These are phyloP conservation scores for Byssothecium circinans DNA, from an alignment of 2,329 filamentous ascomycete species.

Conservation along the genomic window DNA sequence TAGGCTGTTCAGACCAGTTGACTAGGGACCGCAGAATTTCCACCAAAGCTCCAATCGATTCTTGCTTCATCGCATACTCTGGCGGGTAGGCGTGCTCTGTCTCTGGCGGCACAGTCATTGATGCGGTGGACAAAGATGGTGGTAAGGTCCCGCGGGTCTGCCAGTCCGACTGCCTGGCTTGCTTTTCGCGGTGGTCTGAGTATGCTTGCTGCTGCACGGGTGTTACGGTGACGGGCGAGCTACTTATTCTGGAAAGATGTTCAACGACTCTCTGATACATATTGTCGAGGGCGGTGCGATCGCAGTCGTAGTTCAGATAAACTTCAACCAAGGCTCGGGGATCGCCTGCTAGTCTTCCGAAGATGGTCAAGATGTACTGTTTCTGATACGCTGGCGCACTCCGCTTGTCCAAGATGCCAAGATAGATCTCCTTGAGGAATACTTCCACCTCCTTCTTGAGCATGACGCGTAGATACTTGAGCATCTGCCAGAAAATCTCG, in stretches of 20 bases:
- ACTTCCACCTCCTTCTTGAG: constrained; percentile 99
- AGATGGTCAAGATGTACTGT: constrained; percentile 82
- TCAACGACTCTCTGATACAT: constrained; percentile 95
- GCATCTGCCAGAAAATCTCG: constrained; percentile 97
- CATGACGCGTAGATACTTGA: constrained; percentile 88
- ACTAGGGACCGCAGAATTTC: constrained; percentile 87
- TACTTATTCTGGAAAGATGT: constrained; percentile 85
- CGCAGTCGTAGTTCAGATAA: constrained; percentile 98
- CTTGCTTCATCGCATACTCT: constrained; percentile 88
- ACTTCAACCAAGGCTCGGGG: constrained; percentile 88
- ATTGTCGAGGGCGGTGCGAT: constrained; percentile 88
- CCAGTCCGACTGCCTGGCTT: constrained; percentile 71
- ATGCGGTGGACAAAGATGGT: constrained; percentile 79
- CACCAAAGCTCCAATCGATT: constrained; percentile 84
- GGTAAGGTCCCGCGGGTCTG: constrained; percentile 82
- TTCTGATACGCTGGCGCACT: constrained; percentile 89
- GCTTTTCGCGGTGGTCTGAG: constrained; percentile 72
- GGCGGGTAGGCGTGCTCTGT: constrained; percentile 73
- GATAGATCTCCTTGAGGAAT: constrained; percentile 95
- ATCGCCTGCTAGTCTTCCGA: constrained; percentile 82
- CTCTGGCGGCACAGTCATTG: constrained; percentile 62
- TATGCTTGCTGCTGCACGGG: constrained; percentile 81
- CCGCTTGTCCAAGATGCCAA: constrained; percentile 85
- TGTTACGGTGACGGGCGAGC: constrained; percentile 73
- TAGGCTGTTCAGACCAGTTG: constrained; percentile 81